Evolutionary conservation across 1,139 yeast species (phyloP), one percentile per base, ranked within the genome.

Genomic region (Suhomyces ambrosiae): DNA sequence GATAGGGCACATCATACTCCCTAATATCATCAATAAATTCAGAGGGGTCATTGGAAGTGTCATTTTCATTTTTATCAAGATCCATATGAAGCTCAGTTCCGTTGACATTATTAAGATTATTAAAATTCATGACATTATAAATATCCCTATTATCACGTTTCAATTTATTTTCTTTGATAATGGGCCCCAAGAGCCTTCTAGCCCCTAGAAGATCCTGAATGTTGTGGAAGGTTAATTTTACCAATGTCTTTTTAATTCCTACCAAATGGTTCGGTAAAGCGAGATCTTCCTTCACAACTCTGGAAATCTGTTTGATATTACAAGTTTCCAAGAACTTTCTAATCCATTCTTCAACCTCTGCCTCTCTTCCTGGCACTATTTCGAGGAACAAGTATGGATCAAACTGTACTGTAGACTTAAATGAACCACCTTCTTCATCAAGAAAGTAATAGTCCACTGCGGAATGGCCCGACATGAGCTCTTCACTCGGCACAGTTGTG

Each of bases 371-470:
- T 3, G 78, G 76, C 23, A 76, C 68, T 45, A 89, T 80, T 7
- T 80, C 74, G n/a, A 94, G 65, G 38, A 84, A 77, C 56, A 94
- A 86, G 58, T 94, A 94, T 0, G 99, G 98, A 54, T 88, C 92
- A 56, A 78, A 87, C 44, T 78, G 83, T 13, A 86, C 63, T 0
- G 96, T 85, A 3, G 90, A 82, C 58, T 90, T 92, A 68, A 94
- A 94, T 25, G 87, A 80, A 3, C 97, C 98, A 30, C 99, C 99
- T 62, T 90, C 97, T 53, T 88, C 96, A 57, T 92, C 97, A n/a
- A 94, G 65, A 50, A 94, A 94, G 58, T 94, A 94, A 60, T 86
- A 89, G 54, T 92, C 97, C 3, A 92, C 97, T 4, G 92, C 98
- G 0, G 97, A 79, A 33, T 78, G 70, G 7, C 61, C 60, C 3